Evolutionary conservation across 352 stramenopile genomes (phyloP).

Genomic region (Phytophthora vignae): DNA sequence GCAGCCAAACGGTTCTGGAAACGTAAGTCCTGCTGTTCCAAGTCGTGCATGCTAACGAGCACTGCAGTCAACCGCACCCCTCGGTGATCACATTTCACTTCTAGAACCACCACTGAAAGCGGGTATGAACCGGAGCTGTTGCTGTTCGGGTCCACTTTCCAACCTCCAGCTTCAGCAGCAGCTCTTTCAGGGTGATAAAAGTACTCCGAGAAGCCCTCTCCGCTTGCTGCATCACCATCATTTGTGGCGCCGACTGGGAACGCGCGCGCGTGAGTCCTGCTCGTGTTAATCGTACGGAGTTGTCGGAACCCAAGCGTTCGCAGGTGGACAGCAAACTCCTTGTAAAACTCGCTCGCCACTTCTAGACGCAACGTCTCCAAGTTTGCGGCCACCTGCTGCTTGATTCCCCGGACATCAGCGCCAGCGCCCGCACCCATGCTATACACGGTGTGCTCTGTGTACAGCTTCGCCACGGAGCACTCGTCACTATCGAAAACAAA

Average conservation of each 20-base stretch:
- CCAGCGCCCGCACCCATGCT: conserved; percentile 74
- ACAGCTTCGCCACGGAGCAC: conserved; percentile 73
- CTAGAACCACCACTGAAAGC: conserved; percentile 58
- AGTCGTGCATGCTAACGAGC: conserved; percentile 66
- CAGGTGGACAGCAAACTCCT: conserved; percentile 74
- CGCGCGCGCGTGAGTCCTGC: conserved; percentile 30
- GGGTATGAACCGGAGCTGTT: conserved; percentile 14
- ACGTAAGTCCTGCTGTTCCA: conserved; percentile 68
- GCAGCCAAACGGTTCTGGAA: conserved; percentile 54
- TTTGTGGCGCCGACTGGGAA: conserved; percentile 24
- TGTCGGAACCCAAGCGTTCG: conserved; percentile 71
- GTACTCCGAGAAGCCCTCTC: conserved; percentile 73
- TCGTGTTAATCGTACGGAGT: conserved; percentile 48
- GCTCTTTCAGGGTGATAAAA: conserved; percentile 63
- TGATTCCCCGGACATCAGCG: conserved; percentile 66
- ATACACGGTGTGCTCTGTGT: conserved; percentile 79
- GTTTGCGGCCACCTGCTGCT: conserved; percentile 78
- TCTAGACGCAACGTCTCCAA: conserved; percentile 73
- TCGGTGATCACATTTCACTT: conserved; percentile 82
- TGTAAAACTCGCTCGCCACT: conserved; percentile 75
- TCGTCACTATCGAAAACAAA: conserved; percentile 86
- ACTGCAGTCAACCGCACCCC: conserved; percentile 70
- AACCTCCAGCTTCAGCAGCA: conserved; percentile 39
- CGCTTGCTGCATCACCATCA: conserved; percentile 42
- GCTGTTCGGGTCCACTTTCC: conserved; percentile 15